Evolutionary conservation across 1,284 basidiomycete species (phyloP).

Genomic region (Cutaneotrichosporon sp.): DNA sequence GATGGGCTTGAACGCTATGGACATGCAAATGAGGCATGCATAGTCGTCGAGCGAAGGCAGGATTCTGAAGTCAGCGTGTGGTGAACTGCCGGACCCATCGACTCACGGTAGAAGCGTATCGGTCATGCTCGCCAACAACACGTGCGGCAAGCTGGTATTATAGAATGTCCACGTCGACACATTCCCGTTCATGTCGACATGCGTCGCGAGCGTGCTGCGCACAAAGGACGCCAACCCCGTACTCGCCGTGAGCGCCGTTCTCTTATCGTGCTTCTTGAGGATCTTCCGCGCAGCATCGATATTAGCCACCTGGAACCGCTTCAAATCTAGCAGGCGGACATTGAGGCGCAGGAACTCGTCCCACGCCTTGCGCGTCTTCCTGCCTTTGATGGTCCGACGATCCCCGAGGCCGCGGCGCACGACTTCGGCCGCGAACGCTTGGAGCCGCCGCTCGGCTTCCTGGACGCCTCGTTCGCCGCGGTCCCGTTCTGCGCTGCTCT

Average conservation of each 20-base stretch:
- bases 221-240: slow-evolving; percentile 49
- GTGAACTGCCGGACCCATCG: too few relatives aligned
- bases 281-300: slow-evolving; percentile 84
- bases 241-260: slow-evolving; percentile 55
- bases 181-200: slow-evolving; percentile 34
- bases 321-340: slow-evolving; percentile 73
- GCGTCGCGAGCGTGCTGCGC: slow-evolving; percentile 38
- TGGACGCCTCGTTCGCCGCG: slow-evolving; percentile 69
- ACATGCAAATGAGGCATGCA: slow-evolving; percentile 65
- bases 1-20: slow-evolving; percentile 83
- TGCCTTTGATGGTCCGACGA: slow-evolving; percentile 58
- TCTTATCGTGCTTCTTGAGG: slow-evolving; percentile 91
- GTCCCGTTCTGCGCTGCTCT: slow-evolving; percentile 65
- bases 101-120: slow-evolving; percentile 68
- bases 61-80: slow-evolving; percentile 27
- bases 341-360: slow-evolving; percentile 78
- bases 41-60: slow-evolving; percentile 61
- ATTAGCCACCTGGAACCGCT: slow-evolving; percentile 83
- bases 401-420: slow-evolving; percentile 60
- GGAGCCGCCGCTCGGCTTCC: slow-evolving; percentile 68
- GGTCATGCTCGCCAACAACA: slow-evolving; percentile 79
- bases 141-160: slow-evolving; percentile 62
- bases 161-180: slow-evolving; percentile 50
- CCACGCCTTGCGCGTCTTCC: slow-evolving; percentile 62
- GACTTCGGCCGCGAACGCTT: slow-evolving; percentile 65